Conservation (phyloP, 1,284 basidiomycete species). For the Ganoderma lingzhi region DNA sequence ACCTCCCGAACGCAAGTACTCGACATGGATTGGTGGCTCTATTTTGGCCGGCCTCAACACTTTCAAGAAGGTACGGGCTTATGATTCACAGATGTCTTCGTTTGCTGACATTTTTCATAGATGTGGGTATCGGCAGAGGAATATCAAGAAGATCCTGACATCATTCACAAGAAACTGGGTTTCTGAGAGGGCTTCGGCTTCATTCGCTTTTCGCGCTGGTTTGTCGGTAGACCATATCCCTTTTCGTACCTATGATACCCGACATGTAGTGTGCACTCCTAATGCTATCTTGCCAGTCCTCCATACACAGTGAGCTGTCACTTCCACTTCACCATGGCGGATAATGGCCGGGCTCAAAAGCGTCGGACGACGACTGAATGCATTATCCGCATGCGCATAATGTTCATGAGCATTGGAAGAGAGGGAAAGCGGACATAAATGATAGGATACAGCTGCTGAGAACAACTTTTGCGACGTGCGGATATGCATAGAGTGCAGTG, state of each 20-base stretch:
- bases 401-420: slow-evolving; percentile 48
- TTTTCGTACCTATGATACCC: slow-evolving; percentile 44
- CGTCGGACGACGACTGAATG: slow-evolving; percentile 9
- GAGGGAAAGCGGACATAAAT: slow-evolving; percentile 48
- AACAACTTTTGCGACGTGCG: slow-evolving; percentile 44
- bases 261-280: slow-evolving; percentile 37
- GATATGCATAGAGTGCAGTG: slow-evolving; percentile 48
- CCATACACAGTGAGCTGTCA: neutral
- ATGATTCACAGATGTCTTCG: neutral
- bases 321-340: neutral
- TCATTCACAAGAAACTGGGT: slow-evolving; percentile 92
- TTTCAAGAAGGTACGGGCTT: slow-evolving; percentile 87
- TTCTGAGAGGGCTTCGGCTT: slow-evolving; percentile 54
- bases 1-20: slow-evolving; percentile 99
- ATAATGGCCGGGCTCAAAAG: neutral
- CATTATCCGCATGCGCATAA: slow-evolving; percentile 51
- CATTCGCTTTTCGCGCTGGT: slow-evolving; percentile 31
- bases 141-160: slow-evolving; percentile 98
- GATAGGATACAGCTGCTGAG: slow-evolving; percentile 50
- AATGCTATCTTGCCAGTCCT: slow-evolving; percentile 31
- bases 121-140: slow-evolving; percentile 99
- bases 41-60: slow-evolving; percentile 96
- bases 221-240: slow-evolving; percentile 38
- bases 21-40: slow-evolving; percentile 99
- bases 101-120: slow-evolving; percentile 47